Evolutionary conservation across 176 grass and related monocot genomes (phyloP).

Genomic region (Triticum dicoccoides): DNA sequence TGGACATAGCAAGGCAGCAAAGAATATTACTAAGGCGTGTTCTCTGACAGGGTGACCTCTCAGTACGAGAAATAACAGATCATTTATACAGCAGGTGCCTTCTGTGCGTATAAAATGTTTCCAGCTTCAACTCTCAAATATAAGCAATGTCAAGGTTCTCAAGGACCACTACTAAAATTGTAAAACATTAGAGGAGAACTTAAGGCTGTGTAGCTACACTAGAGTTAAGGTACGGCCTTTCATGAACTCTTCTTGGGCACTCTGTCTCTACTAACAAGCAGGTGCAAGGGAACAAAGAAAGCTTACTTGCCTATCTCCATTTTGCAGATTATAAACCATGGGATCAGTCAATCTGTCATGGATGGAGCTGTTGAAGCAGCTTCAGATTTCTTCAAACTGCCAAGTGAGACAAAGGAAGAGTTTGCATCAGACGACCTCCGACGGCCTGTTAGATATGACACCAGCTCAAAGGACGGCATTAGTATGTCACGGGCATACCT

Average conservation of each 20-base stretch:
- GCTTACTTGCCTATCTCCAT: background rate
- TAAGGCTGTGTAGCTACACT: background rate
- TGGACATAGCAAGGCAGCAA: background rate
- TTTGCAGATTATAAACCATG: constrained; percentile 77
- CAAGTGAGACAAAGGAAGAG: constrained; percentile 43
- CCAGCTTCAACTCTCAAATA: background rate
- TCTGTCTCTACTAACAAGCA: background rate
- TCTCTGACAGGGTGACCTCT: background rate
- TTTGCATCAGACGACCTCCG: constrained; percentile 57
- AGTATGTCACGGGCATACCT: constrained; percentile 46
- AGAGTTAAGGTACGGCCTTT: background rate
- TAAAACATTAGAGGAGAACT: background rate
- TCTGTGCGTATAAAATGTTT: background rate
- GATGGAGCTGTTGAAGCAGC: constrained; percentile 56
- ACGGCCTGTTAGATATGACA: constrained; percentile 56
- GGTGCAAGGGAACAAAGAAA: background rate
- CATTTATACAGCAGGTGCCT: background rate
- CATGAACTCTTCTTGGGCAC: background rate
- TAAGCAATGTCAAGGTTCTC: background rate
- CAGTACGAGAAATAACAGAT: background rate
- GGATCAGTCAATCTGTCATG: constrained; percentile 61
- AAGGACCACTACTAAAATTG: background rate
- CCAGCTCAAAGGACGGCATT: constrained; percentile 42
- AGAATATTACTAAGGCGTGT: background rate
- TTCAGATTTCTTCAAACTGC: constrained; percentile 62